Conservation (phyloP, 306 rosid species). For the Elaeagnus macrophylla region DNA sequence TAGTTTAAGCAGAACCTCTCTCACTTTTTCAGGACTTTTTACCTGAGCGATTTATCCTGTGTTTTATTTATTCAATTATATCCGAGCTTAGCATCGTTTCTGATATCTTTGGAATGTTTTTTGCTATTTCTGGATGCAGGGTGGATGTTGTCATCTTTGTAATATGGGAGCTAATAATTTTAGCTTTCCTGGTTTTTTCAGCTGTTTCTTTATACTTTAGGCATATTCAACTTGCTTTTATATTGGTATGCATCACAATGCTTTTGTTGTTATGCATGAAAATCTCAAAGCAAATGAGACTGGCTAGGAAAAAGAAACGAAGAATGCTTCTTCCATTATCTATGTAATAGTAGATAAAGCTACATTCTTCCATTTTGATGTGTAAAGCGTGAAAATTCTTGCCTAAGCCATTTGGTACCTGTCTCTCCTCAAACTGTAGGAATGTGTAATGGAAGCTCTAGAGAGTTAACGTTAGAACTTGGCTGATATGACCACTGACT, state of each 20-base stretch:
- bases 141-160: constrained; percentile 95
- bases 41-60: neutral
- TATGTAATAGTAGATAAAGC: constrained; percentile 49
- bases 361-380: constrained; percentile 14
- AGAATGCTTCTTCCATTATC: constrained; percentile 99
- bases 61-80: neutral
- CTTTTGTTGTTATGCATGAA: constrained; percentile 86
- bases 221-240: constrained; percentile 70
- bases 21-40: too few relatives aligned
- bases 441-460: constrained; percentile 10
- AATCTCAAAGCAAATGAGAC: constrained; percentile 87
- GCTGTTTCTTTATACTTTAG: constrained; percentile 87
- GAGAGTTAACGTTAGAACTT: neutral
- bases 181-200: constrained; percentile 90
- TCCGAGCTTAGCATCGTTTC: constrained; percentile 3
- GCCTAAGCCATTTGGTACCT: constrained; percentile 8
- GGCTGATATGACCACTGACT: constrained; percentile 1
- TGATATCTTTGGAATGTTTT: constrained; percentile 8
- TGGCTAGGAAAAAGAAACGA: constrained; percentile 90
- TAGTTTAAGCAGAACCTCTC: neutral
- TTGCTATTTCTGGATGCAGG: constrained; percentile 56
- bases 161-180: constrained; percentile 85
- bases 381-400: constrained; percentile 16
- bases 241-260: constrained; percentile 63
- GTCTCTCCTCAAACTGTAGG: neutral